Evolutionary conservation across 345 rosid species (phyloP).

Genomic region (Euclidium syriacum): DNA sequence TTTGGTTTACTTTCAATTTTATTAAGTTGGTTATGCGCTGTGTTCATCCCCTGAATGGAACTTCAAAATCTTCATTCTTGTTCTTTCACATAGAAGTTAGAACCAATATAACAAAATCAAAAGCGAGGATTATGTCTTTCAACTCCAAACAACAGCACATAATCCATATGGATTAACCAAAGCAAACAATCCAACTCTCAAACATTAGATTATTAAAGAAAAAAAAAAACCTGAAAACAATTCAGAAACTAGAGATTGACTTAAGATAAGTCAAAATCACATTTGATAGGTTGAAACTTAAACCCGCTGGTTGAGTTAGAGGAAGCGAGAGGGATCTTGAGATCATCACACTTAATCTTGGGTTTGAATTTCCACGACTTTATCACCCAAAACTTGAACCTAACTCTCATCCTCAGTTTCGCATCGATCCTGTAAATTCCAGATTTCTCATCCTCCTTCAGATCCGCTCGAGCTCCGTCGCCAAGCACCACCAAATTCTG

Average conservation of each 20-base stretch:
- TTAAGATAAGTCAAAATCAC: constrained; percentile 38
- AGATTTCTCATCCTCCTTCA: constrained; percentile 29
- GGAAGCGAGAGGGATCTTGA: constrained; percentile 45
- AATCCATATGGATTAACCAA: not conserved
- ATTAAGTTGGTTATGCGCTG: too few relatives aligned
- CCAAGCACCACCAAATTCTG: constrained; percentile 30
- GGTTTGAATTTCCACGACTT: constrained; percentile 54
- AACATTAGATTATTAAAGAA: not conserved
- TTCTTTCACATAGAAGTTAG: not conserved
- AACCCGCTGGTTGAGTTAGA: constrained; percentile 20
- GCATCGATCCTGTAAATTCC: constrained; percentile 47
- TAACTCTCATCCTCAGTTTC: constrained; percentile 42
- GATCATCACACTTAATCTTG: constrained; percentile 41
- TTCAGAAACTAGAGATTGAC: not conserved
- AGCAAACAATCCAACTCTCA: not conserved
- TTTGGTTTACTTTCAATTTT: too few relatives aligned
- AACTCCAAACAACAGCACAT: not conserved
- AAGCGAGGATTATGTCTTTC: not conserved
- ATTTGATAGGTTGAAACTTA: constrained; percentile 27
- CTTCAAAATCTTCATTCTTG: too few relatives aligned
- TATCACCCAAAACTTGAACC: constrained; percentile 52
- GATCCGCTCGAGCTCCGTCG: constrained; percentile 19
- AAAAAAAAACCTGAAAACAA: not conserved
- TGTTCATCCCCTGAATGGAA: too few relatives aligned
- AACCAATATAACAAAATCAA: not conserved